These are phyloP conservation scores for Lecanosticta acicola DNA, from an alignment of 2,329 filamentous ascomycete genomes.

Conservation along the genomic window DNA sequence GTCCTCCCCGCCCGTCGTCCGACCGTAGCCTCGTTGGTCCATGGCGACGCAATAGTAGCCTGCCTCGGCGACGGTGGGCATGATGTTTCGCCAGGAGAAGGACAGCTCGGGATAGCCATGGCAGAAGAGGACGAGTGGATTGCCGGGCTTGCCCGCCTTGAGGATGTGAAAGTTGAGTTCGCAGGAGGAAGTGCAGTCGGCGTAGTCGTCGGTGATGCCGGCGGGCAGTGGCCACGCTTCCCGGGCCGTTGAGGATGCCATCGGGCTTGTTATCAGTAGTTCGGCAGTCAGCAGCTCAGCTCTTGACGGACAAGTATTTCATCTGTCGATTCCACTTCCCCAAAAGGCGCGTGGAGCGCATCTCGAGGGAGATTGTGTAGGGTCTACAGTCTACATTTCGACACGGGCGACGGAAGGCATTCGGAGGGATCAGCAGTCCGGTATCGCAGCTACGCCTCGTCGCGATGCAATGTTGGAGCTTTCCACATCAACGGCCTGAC, in stretches of 20 bases:
- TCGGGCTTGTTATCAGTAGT: background rate
- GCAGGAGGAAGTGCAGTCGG: slow-evolving; percentile 49
- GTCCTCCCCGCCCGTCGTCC: slow-evolving; percentile 57
- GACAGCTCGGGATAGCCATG: slow-evolving; percentile 66
- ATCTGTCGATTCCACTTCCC: background rate
- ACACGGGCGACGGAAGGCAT: background rate
- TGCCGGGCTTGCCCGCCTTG: slow-evolving; percentile 46
- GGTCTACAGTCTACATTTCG: too few relatives aligned
- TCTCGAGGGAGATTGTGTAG: too few relatives aligned
- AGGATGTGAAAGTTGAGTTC: slow-evolving; percentile 59
- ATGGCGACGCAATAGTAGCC: slow-evolving; percentile 63
- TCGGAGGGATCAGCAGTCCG: background rate
- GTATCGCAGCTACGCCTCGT: background rate
- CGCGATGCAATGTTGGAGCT: too few relatives aligned
- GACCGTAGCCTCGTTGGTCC: slow-evolving; percentile 63
- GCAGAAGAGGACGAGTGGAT: slow-evolving; percentile 55
- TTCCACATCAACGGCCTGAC: too few relatives aligned
- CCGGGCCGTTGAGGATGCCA: background rate
- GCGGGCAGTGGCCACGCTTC: slow-evolving; percentile 43
- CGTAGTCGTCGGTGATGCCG: slow-evolving; percentile 51
- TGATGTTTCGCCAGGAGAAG: slow-evolving; percentile 62
- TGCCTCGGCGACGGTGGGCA: slow-evolving; percentile 52
- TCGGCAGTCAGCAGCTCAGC: background rate
- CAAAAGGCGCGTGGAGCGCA: background rate
- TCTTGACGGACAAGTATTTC: background rate